Percentiles rank a stretch among this genome's conserved stretches.
These are phyloP conservation scores for Fusarium globosum DNA, from an alignment of 2,329 filamentous ascomycete species.

Conservation along the genomic window DNA sequence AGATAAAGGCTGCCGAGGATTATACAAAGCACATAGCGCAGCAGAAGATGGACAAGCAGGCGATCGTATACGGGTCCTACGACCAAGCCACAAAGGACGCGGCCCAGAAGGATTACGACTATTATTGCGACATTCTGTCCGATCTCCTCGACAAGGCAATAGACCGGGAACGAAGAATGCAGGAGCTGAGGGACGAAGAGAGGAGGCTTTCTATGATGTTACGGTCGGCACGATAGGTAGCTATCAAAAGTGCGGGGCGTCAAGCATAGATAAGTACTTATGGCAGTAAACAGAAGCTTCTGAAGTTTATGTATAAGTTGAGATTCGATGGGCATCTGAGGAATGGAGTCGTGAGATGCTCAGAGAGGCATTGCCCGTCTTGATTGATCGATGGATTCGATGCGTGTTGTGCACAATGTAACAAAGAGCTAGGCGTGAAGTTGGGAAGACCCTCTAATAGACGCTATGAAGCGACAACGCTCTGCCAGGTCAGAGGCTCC, in stretches of 20 bases:
- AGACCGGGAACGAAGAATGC: background rate
- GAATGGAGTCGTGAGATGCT: no score
- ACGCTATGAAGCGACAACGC: no score
- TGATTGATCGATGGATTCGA: no score
- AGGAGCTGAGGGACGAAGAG: background rate
- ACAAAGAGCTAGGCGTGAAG: no score
- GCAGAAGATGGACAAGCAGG: background rate
- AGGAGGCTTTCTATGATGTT: background rate
- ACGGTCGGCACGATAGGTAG: accelerated
- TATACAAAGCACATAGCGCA: background rate
- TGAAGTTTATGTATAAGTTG: no score
- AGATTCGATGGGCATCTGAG: no score
- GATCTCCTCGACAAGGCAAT: accelerated
- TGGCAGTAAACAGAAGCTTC: no score
- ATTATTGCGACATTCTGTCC: accelerated
- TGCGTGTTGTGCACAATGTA: no score
- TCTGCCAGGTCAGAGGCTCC: no score
- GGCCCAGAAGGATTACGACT: background rate
- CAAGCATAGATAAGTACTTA: no score
- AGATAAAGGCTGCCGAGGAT: accelerated
- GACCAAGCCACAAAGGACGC: background rate
- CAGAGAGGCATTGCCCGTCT: no score
- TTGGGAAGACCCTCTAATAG: no score
- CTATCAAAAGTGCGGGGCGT: accelerated
- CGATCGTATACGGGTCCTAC: background rate